A percentile compares a stretch with the other conserved stretches of the same genome.
Evolutionary conservation across 2,329 filamentous ascomycete species (phyloP).

Genomic region (Sclerotinia trifoliorum): DNA sequence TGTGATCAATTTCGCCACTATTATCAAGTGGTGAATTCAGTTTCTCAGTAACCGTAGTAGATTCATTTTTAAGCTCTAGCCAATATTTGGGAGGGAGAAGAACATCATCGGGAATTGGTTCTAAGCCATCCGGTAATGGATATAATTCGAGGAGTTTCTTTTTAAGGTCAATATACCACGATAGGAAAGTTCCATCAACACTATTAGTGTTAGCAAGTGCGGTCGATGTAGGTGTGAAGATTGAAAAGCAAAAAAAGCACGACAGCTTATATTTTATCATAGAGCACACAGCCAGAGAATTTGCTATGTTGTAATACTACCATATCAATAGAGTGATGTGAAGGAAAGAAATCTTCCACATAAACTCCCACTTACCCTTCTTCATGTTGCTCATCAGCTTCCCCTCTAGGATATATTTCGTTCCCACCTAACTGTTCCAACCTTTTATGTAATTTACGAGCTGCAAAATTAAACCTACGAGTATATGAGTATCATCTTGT

Average conservation of each 20-base stretch:
- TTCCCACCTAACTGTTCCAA: conserved; percentile 79
- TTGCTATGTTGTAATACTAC: neutral
- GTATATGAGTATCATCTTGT: conserved; percentile 23
- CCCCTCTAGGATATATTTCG: conserved; percentile 73
- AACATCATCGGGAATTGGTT: conserved; percentile 70
- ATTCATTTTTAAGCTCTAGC: conserved; percentile 16
- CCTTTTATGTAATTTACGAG: conserved; percentile 81
- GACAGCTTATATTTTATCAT: neutral
- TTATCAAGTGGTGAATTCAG: neutral
- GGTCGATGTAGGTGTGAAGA: neutral
- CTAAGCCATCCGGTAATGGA: conserved; percentile 64
- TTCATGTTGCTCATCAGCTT: conserved; percentile 90
- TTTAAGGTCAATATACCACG: conserved; percentile 70
- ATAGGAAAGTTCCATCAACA: conserved; percentile 76
- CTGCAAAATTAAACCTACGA: conserved; percentile 84
- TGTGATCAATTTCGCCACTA: neutral
- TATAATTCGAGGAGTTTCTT: conserved; percentile 64
- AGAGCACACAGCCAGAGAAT: neutral
- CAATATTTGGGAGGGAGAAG: conserved; percentile 65
- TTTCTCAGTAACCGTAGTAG: neutral
- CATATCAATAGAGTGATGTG: too few species aligned
- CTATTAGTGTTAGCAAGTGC: conserved; percentile 45
- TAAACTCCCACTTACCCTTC: conserved; percentile 67
- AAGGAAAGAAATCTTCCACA: neutral
- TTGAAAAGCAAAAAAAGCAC: neutral